Base-by-base conservation (phyloP, 1,284 basidiomycete genomes). In the Blastosporella zonata region DNA sequence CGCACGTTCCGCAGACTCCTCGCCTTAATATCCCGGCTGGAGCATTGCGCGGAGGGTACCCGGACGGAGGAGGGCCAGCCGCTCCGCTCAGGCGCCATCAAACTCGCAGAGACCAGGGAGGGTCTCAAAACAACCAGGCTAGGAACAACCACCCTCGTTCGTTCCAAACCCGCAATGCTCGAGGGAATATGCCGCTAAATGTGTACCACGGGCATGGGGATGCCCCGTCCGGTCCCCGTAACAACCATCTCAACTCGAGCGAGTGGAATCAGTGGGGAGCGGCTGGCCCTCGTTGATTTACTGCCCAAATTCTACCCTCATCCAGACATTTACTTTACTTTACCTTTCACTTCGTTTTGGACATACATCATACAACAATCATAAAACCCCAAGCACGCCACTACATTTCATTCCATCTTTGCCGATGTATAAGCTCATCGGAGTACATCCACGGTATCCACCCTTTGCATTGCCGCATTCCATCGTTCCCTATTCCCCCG, bases 251-350 rank as follows among this genome's bases (percentile, higher is more conserved):
- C 40, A 53, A 43, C 21, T 34, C 55, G n/a, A 50, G 33, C 23
- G 63, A 65, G 18, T 66, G 64, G 65, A 62, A 47, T 45, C 62
- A 64, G 22, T 64, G 62, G 65, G 51, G 50, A 34, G 45, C 54
- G 44, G 41, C 52, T 29, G 53, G 44, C 20, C 15, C 41, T 33
- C 62, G 57, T 40, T 61, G 53, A 59, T 37, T 17, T 34, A 31
- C n/a, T n/a, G 18, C 18, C 28, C 21, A 36, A 41, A 13, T 34
- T 36, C 21, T 35, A 5, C 33, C 35, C 18, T 39, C 34, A 25
- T 22, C 27, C 37, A 42, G 37, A 47, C 47, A 43, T 54, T 47
- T 53, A 47, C n/a, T 21, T 25, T 49, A n/a, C n/a, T 22, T 9
- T 22, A 35, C 10, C 9, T 12, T 42, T 44, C 20, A 44, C 47